Conservation (phyloP, 768 basidiomycete genomes). For the Galerina sulciceps region DNA sequence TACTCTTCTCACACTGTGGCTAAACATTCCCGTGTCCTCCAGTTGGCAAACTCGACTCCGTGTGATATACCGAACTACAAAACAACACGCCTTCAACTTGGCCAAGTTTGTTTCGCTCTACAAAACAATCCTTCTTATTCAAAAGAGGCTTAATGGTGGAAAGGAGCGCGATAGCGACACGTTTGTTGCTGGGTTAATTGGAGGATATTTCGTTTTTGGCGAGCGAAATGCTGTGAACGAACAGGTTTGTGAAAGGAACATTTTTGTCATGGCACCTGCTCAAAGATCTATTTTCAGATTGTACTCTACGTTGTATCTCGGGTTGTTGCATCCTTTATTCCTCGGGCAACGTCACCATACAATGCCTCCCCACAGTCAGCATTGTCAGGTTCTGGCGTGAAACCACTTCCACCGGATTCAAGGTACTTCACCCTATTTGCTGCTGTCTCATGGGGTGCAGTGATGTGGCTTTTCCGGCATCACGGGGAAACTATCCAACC, state of each 20-base stretch:
- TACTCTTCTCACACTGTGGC: constrained; percentile 3
- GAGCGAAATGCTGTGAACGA: constrained; percentile 89
- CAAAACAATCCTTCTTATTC: constrained; percentile 84
- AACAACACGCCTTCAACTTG: constrained; percentile 88
- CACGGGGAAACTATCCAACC: constrained; percentile 91
- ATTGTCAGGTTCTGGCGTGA: constrained; percentile 46
- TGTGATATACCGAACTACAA: constrained; percentile 82
- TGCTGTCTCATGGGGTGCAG: constrained; percentile 90
- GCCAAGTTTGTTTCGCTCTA: constrained; percentile 94
- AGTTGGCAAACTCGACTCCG: constrained; percentile 76
- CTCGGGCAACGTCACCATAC: constrained; percentile 68
- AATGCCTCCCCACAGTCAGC: constrained; percentile 46
- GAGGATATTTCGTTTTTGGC: constrained; percentile 90
- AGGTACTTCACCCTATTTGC: constrained; percentile 87
- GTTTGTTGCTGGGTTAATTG: constrained; percentile 90
- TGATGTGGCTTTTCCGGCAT: constrained; percentile 95
- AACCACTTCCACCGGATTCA: constrained; percentile 84
- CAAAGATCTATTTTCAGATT: constrained; percentile 57
- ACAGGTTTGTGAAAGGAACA: constrained; percentile 59
- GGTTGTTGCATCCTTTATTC: constrained; percentile 89
- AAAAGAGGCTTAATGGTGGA: constrained; percentile 79
- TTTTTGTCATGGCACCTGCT: not conserved
- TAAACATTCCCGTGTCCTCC: constrained; percentile 11
- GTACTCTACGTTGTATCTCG: constrained; percentile 96
- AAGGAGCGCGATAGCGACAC: constrained; percentile 84